Base-by-base conservation (phyloP, 768 basidiomycete species). In the Termitomyces sp. region DNA sequence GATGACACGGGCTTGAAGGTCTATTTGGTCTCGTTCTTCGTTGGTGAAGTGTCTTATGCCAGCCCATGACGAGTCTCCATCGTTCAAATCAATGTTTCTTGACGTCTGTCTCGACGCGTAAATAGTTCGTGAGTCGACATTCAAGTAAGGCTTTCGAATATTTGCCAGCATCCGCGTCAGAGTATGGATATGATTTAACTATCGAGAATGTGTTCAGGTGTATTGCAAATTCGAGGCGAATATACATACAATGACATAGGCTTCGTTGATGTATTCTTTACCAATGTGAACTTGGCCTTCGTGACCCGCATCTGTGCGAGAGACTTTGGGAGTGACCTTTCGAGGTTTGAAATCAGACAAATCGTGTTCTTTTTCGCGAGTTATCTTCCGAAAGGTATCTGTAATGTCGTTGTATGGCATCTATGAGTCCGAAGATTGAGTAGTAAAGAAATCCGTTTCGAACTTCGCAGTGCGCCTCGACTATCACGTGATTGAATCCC, bases 21-120 rank as follows among this genome's bases (percentile, higher is more conserved):
- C 97, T 57, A 99, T 92, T 76, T 97, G 94, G 75, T 98, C 96
- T 63, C 96, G 82, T 72, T 99, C 96, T 64, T 92, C 86, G 70
- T 98, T 95, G 9, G 86, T 86, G 6, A 99, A 82, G 68, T 88
- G 78, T 63, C 83, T 85, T 56, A 92, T 78, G 56, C 82, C 82
- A 17, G 80, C 72, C 89, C 89, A 92, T 49, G 79, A 76, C 51
- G 81, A 70, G 56, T 76, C 76, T 29, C 70, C 75, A 43, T 68
- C 70, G 50, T 68, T 74, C 12, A 91, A 68, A 75, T 92, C 87
- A 58, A 91, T 74, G 48, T 71, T 82, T 48, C 83, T 81, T 45
- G 74, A 73, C 15, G 78, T 70, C 67, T 84, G 84, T 34, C 85
- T 83, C 25, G 79, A 73, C 50, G 82, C 71, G 12, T 85, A 81